Base-by-base conservation (phyloP, 2,329 filamentous ascomycete species). In the Beauveria sp. region DNA sequence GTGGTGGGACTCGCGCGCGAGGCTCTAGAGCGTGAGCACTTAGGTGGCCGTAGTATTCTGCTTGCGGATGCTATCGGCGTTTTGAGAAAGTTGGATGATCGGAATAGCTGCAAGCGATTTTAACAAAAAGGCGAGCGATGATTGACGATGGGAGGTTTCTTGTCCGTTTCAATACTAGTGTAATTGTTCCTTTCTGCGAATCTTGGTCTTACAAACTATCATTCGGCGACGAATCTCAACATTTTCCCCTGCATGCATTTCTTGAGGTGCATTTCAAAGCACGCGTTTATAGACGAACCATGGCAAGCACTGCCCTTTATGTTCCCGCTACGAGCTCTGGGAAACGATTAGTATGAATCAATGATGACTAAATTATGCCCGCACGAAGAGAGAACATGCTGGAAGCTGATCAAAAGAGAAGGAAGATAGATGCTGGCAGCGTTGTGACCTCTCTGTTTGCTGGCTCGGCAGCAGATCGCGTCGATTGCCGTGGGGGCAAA, bases 51-150 rank as follows among this genome's bases (percentile, higher is more conserved):
- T 55, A 83, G 75, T 65, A 76, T 79, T 52, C 67, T 84, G 55
- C 79, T 81, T 49, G 75, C 80, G 26, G 83, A 86, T 66, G 80
- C 82, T 7, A 73, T 82, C 3, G 72, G 76, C 2, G 82, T 84
- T 57, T 66, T 86, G 65, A 76, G 72, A 66, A 81, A 77, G 66
- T 68, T 86, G 58, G 58, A 82, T 65, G 77, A 79, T 64, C 73
- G 75, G 1, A 72, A 69, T 9, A 73, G 73, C 58, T 70, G 72
- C 67, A 76, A 73, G 63, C 76, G 77, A 71, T 79, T 79, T 66
- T 79, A 47, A 53, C 38, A 34, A 61, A 61, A 59, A 45, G 30
- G 34, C 14, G 47, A 16, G 47, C 49, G 40, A 47, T 45, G 12
- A 26, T 60, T 45, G 22, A 45, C 8, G n/a, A 14, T 34, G 24